Percentiles rank a stretch among this genome's conserved stretches.
These are phyloP conservation scores for Leptosphaerulina australis DNA, from an alignment of 2,329 filamentous ascomycete species.

Conservation along the genomic window DNA sequence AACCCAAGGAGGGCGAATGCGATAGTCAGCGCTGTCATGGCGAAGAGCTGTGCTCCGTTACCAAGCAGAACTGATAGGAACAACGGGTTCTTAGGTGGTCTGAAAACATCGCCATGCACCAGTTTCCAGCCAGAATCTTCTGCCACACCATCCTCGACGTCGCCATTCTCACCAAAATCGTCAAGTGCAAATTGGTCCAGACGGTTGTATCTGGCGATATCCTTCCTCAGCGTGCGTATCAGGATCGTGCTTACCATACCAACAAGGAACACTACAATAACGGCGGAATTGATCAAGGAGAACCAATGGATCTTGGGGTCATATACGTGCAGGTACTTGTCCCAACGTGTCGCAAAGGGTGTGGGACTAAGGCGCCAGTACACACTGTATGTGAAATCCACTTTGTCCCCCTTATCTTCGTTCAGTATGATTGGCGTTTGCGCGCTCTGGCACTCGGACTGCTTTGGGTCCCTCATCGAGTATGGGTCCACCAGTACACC, in stretches of 20 bases:
- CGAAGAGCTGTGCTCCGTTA: constrained; percentile 94
- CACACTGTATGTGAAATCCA: constrained; percentile 91
- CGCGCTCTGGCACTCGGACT: constrained; percentile 68
- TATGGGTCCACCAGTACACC: constrained; percentile 86
- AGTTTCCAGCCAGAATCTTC: constrained; percentile 99
- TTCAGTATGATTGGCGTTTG: constrained; percentile 67
- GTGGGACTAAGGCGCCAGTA: constrained; percentile 85
- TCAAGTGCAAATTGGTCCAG: constrained; percentile 90
- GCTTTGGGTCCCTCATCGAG: constrained; percentile 67
- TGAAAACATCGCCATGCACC: constrained; percentile 96
- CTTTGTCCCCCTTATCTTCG: constrained; percentile 67
- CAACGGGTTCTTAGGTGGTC: constrained; percentile 80
- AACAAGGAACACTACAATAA: constrained; percentile 91
- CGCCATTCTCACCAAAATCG: constrained; percentile 77
- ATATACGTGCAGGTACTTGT: constrained; percentile 97
- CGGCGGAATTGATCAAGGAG: constrained; percentile 92
- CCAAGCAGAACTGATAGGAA: constrained; percentile 87
- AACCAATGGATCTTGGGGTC: constrained; percentile 99
- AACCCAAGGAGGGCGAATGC: constrained; percentile 91
- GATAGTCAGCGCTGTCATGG: constrained; percentile 96
- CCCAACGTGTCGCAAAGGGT: constrained; percentile 96
- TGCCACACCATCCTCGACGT: constrained; percentile 87
- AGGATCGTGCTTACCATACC: constrained; percentile 93
- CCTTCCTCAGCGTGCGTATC: constrained; percentile 85
- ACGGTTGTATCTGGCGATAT: constrained; percentile 95